These are phyloP conservation scores for Debaryomyces singareniensis DNA, from an alignment of 1,139 yeast genomes.

Conservation along the genomic window DNA sequence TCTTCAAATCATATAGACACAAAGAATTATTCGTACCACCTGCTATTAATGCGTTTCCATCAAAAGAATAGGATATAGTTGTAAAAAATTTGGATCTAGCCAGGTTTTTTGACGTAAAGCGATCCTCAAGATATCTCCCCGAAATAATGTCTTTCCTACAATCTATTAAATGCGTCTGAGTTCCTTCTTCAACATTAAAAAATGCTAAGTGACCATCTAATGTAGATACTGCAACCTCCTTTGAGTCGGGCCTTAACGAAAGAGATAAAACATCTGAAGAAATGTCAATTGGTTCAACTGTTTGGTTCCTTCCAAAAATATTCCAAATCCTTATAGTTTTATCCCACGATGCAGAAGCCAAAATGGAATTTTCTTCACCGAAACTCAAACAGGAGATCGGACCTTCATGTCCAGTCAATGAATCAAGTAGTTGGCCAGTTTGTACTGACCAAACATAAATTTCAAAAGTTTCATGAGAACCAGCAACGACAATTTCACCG, in stretches of 20 bases:
- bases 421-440: constrained; percentile 84
- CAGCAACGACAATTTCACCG: constrained; percentile 96
- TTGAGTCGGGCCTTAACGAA: constrained; percentile 86
- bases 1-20: constrained; percentile 82
- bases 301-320: constrained; percentile 76
- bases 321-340: constrained; percentile 91
- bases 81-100: constrained; percentile 81
- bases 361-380: constrained; percentile 68
- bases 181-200: constrained; percentile 78
- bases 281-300: constrained; percentile 85
- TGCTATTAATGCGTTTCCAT: constrained; percentile 81
- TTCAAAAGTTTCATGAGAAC: constrained; percentile 84
- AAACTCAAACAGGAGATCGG: constrained; percentile 87
- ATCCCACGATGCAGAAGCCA: constrained; percentile 97
- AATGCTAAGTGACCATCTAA: constrained; percentile 82
- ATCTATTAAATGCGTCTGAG: constrained; percentile 78
- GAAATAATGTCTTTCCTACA: constrained; percentile 78
- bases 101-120: constrained; percentile 75
- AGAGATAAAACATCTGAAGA: constrained; percentile 81
- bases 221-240: constrained; percentile 81
- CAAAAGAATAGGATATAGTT: constrained; percentile 78
- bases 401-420: constrained; percentile 90
- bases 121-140: constrained; percentile 82
- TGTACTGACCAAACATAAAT: constrained; percentile 97
- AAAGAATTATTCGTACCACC: constrained; percentile 92